These are phyloP conservation scores for Epichloe sp. DNA, from an alignment of 2,329 filamentous ascomycete species.

Conservation along the genomic window DNA sequence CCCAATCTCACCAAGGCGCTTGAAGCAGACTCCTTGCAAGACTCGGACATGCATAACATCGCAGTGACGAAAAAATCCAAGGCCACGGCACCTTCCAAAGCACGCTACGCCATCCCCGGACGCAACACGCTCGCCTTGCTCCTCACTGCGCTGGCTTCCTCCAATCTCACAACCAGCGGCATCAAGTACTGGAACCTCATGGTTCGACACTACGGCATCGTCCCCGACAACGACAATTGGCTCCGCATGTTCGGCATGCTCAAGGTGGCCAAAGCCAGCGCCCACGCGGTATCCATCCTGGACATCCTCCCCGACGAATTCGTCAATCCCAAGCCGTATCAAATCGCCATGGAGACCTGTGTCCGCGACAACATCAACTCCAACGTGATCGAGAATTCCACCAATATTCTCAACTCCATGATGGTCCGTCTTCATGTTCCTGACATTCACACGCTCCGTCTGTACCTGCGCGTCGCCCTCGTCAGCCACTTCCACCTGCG, in stretches of 20 bases:
- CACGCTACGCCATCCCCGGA: constrained; percentile 30
- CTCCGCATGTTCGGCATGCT: constrained; percentile 55
- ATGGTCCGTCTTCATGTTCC: constrained; percentile 23
- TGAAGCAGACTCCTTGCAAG: constrained; percentile 9
- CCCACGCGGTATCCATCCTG: constrained; percentile 46
- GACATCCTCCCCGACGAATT: constrained; percentile 33
- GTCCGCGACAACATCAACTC: constrained; percentile 63
- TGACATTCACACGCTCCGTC: constrained; percentile 36
- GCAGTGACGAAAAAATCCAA: constrained; percentile 5
- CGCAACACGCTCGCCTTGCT: constrained; percentile 55
- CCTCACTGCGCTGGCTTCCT: constrained; percentile 47
- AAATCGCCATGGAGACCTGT: constrained; percentile 62
- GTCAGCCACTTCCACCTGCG: constrained; percentile 30
- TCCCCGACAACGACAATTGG: constrained; percentile 61
- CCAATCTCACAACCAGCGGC: constrained; percentile 49
- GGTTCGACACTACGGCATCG: constrained; percentile 45
- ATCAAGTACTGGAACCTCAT: constrained; percentile 67
- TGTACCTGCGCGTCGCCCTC: constrained; percentile 45
- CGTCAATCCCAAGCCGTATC: constrained; percentile 43
- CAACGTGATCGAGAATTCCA: constrained; percentile 53
- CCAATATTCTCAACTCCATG: constrained; percentile 54
- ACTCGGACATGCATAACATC: constrained; percentile 12
- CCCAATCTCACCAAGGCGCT: constrained; percentile 35
- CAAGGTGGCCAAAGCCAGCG: constrained; percentile 51
- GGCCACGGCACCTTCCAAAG: constrained; percentile 6